Evolutionary conservation across 495 filamentous ascomycete species (phyloP).

Genomic region (Penicillium cinerascens): DNA sequence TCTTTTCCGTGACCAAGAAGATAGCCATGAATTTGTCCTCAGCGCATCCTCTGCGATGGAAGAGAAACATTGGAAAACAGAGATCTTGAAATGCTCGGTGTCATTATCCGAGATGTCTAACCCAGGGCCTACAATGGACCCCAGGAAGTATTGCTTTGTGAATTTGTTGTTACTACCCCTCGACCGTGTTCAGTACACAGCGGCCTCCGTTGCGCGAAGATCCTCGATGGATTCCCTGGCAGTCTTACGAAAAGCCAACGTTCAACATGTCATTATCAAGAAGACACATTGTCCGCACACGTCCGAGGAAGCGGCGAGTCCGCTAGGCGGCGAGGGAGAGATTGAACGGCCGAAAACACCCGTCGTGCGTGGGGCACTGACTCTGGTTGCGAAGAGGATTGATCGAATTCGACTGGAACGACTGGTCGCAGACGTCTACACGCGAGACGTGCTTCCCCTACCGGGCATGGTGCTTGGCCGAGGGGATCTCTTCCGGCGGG

Average conservation of each 20-base stretch:
- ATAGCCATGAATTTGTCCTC: conserved; percentile 79
- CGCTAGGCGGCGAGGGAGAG: conserved; percentile 20
- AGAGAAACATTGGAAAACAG: conserved; percentile 68
- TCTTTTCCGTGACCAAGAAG: conserved; percentile 73
- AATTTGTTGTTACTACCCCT: conserved; percentile 68
- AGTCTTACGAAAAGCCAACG: conserved; percentile 54
- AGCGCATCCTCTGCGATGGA: conserved; percentile 84
- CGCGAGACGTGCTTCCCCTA: conserved; percentile 73
- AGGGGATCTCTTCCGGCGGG: conserved; percentile 60
- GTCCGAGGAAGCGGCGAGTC: conserved; percentile 25
- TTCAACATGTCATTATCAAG: conserved; percentile 78
- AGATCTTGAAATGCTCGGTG: conserved; percentile 34
- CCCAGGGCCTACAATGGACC: conserved; percentile 21
- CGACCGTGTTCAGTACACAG: conserved; percentile 67
- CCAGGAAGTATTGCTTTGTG: conserved; percentile 48
- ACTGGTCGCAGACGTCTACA: conserved; percentile 77
- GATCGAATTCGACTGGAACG: conserved; percentile 77
- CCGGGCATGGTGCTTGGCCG: conserved; percentile 74
- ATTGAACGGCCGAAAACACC: conserved; percentile 31
- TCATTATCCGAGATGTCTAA: conserved; percentile 21
- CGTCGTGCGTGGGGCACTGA: conserved; percentile 14
- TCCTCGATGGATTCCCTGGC: conserved; percentile 78
- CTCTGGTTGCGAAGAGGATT: conserved; percentile 59
- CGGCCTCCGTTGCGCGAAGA: conserved; percentile 66
- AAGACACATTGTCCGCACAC: conserved; percentile 75